Percentiles rank a stretch among this genome's conserved stretches.
These are phyloP conservation scores for Trichosporon sp. DNA, from an alignment of 1,284 basidiomycete species.

Conservation along the genomic window DNA sequence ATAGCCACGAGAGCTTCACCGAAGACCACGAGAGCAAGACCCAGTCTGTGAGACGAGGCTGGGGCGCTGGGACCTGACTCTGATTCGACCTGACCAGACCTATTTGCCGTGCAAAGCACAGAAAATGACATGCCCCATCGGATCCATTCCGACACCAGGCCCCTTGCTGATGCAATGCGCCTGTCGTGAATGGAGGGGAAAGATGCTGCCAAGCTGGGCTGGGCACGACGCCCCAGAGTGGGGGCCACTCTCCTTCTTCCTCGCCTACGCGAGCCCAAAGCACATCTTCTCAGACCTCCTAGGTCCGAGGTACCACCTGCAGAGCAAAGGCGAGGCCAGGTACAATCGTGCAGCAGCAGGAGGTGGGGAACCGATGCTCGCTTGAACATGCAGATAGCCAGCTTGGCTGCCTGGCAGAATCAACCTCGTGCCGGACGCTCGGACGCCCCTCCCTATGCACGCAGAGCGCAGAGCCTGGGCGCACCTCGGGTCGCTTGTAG, in stretches of 20 bases:
- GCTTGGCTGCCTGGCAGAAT: background rate
- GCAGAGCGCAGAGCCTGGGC: background rate
- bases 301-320: background rate
- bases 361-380: background rate
- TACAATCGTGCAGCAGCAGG: no score
- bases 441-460: no score
- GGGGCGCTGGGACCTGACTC: no score
- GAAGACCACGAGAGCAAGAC: background rate
- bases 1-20: background rate
- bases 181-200: background rate
- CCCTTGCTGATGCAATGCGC: conserved; percentile 1
- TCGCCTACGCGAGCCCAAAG: background rate
- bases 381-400: no score
- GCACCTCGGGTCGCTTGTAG: background rate
- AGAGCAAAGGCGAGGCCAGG: background rate
- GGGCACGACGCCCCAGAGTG: background rate
- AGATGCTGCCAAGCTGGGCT: no score
- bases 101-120: no score
- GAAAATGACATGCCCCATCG: background rate
- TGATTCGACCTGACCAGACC: no score
- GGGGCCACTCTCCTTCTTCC: background rate
- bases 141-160: background rate
- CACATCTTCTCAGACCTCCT: background rate
- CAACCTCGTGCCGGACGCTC: background rate
- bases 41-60: no score